A percentile compares a stretch with the other conserved stretches of the same genome.
These are phyloP conservation scores for Talaromyces pinophilus DNA, from an alignment of 2,329 filamentous ascomycete species.

Conservation along the genomic window DNA sequence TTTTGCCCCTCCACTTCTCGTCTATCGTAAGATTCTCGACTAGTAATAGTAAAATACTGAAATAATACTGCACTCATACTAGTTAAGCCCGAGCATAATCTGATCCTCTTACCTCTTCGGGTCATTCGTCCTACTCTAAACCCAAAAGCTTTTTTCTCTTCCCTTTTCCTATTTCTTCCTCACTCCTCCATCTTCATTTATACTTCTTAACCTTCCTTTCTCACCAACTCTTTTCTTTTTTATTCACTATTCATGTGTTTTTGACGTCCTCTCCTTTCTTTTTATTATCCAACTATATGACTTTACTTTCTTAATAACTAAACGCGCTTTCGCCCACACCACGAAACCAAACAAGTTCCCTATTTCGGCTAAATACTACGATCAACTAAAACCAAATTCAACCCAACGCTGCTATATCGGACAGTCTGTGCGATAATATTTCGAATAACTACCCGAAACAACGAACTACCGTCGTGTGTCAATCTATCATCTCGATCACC, in stretches of 20 bases:
- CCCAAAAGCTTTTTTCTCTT: constrained; percentile 18
- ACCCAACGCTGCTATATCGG: constrained; percentile 18
- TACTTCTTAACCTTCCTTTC: constrained; percentile 26
- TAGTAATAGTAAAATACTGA: constrained; percentile 11
- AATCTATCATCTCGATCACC: constrained; percentile 16
- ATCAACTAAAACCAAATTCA: neutral
- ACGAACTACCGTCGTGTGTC: neutral
- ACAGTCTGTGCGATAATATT: constrained; percentile 3
- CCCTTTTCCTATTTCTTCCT: constrained; percentile 23
- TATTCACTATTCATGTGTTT: constrained; percentile 1
- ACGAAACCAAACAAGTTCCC: constrained; percentile 14
- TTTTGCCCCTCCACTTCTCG: constrained; percentile 17
- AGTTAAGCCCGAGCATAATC: constrained; percentile 4
- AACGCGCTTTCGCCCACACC: constrained; percentile 40
- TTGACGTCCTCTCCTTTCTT: constrained; percentile 27
- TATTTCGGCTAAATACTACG: constrained; percentile 18
- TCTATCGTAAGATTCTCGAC: neutral
- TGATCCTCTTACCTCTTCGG: constrained; percentile 23
- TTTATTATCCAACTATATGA: constrained; percentile 20
- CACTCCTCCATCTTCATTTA: constrained; percentile 25
- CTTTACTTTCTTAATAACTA: constrained; percentile 24
- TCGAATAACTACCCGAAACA: constrained; percentile 15
- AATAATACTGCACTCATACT: constrained; percentile 3
- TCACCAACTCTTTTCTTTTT: constrained; percentile 26
- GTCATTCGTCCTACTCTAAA: constrained; percentile 17